Evolutionary conservation across 345 rosid species (phyloP), one percentile per base, ranked within the genome.

Genomic region (Durio zibethinus): DNA sequence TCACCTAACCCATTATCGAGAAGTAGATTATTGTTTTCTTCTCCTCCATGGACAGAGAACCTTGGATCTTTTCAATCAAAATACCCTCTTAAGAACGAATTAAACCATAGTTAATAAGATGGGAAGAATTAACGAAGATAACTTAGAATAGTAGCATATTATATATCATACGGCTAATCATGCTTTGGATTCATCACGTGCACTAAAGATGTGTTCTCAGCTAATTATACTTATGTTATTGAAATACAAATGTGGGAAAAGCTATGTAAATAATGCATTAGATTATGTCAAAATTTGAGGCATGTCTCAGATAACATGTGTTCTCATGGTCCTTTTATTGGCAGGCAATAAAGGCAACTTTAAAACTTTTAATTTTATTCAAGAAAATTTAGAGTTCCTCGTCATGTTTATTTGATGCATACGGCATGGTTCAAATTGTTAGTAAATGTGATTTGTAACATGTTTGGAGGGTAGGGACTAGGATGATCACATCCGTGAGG

Each of bases 1-100:
- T 94, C 98, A 1, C 94, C 97, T 20, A 54, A 72, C 14, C 98
- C 98, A 72, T 94, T 97, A 9, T 97, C 98, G 4, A 91, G 84
- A n/a, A n/a, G 59, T 94, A 92, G 7, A 94, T 83, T 43, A 94
- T 76, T 67, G 77, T 86, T 76, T 83, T 89, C 35, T 82, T 85
- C 2, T 85, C 90, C 36, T 60, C 36, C 36, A 12, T 27, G 6
- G 36, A 14, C 7, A 88, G 4, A 1, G 92, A 86, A 53, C 87
- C 89, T 83, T 89, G 88, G 56, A 94, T 90, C 78, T 88, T 91
- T 76, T 90, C 90, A 8, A 92, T 80, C 8, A 92, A 54, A 74
- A 70, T 29, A 1, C 94, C 98, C 97, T 92, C 73, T 29, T 77
- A 73, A 27, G 6, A 27, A 60, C 3, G 64, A 53, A 53, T 53